Evolutionary conservation across 179 eudicot species (phyloP).

Genomic region (Amaranthus tricolor): DNA sequence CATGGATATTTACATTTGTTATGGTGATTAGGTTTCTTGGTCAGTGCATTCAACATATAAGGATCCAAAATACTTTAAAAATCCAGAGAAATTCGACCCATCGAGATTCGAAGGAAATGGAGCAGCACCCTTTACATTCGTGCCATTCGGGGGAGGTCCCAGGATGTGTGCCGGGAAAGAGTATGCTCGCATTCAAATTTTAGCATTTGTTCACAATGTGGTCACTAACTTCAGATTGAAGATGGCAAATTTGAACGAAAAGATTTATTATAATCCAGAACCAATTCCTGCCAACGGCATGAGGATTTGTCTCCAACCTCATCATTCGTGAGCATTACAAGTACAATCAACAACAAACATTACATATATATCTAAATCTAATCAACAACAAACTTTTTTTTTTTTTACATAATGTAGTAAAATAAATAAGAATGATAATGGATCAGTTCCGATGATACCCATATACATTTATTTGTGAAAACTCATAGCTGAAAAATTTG

Average conservation of each 20-base stretch:
- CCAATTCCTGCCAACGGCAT: not conserved
- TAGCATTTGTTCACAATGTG: conserved; percentile 1
- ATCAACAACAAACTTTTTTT: too few relatives aligned
- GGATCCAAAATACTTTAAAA: not conserved
- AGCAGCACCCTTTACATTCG: not conserved
- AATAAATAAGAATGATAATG: too few relatives aligned
- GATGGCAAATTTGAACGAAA: not conserved
- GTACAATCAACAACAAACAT: too few relatives aligned
- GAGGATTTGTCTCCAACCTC: not conserved
- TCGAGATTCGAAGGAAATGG: conserved; percentile 3
- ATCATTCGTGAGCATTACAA: not conserved
- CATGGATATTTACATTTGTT: not conserved
- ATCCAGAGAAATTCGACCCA: not conserved
- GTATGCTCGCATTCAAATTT: conserved; percentile 8
- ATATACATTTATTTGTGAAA: too few relatives aligned
- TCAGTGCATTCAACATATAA: not conserved
- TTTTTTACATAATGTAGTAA: too few relatives aligned
- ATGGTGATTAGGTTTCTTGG: not conserved
- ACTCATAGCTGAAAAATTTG: too few relatives aligned
- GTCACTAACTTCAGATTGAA: not conserved
- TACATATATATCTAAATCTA: too few relatives aligned
- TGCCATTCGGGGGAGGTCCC: not conserved
- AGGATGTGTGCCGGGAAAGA: not conserved
- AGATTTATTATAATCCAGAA: not conserved
- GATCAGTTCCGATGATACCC: too few relatives aligned